Evolutionary conservation across 2,329 filamentous ascomycete species (phyloP), one percentile per base, ranked within the genome.

Genomic region (Exophiala spinifera): DNA sequence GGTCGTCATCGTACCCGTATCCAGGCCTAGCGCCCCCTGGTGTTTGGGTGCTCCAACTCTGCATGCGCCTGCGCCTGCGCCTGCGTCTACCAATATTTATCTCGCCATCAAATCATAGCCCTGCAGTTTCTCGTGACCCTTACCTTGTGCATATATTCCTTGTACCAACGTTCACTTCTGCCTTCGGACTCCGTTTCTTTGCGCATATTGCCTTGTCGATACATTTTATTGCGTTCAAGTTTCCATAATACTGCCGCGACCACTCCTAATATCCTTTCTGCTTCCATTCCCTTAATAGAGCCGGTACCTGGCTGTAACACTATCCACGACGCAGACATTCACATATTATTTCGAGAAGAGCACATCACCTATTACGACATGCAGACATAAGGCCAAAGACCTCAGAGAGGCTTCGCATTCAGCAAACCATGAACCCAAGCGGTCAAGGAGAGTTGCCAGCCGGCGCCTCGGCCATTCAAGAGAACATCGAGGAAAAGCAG

Each of bases 401-500:
- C 40, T 44, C 40, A 23, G 14, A 39, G 36, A 15, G 36, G 36
- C 14, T 15, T 10, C 36, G 14, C 17, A 19, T 15, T 15, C 36
- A 39, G 17, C 36, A 23, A 55, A 17, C 8, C 40, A 63, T 63
- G 61, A 58, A 63, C 52, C 61, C 61, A 15, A 55, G 51, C 25
- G 61, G 61, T 13, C 54, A 54, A 17, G 63, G 60, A 45, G 53
- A 58, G 14, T 33, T 62, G 23, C 42, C 60, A 4, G 55, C 47
- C 17, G 56, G 49, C 21, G 50, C 54, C 5, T 36, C 56, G 6
- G 56, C 60, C 31, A 43, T 61, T 10, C 60, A 65, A 50, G 46
- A 63, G 31, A 60, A 64, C 20, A 36, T 56, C 7, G 62, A 64
- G 17, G 60, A 64, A 46, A 53, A 60, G 40, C 47, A 61, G 34